Evolutionary conservation across 2,329 filamentous ascomycete species (phyloP), one percentile per base, ranked within the genome.

Genomic region (Microcyclosporella mali): DNA sequence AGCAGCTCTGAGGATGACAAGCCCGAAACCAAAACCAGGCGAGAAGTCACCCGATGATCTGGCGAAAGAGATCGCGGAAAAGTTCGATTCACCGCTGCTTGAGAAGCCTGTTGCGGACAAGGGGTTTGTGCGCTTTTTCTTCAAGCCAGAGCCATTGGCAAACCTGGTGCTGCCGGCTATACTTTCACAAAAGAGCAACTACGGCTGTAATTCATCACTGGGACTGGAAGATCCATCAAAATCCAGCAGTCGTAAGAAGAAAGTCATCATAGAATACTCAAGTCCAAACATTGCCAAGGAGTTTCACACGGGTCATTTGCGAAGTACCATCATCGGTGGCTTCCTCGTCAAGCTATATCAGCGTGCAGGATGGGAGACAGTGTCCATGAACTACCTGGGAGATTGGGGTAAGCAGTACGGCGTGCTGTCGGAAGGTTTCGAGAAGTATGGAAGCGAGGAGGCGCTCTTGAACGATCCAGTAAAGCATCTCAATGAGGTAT

Each of bases 251-350:
- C 79, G 76, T 49, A 71, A 71, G 56, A 86, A 86, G 72, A 77
- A 74, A 56, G 73, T 82, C 33, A 77, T 92, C 39, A 77, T 92
- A 56, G 86, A 92, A 59, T 92, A 90, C 66, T 88, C 83, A 6
- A 88, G 84, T 6, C 86, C 87, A 38, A 92, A 92, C 63, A 88
- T 92, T 46, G 86, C 86, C 34, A 90, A 90, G 67, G 85, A 82
- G 16, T 88, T 88, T 66, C 81, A 85, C 58, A 82, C 81, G 16
- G 81, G 81, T 4, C 84, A 89, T 67, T 69, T 88, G 53, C 74
- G 84, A 56, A 85, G 81, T 57, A 88, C 84, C 38, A 85, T 88
- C 51, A 84, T 88, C 43, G 84, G 84, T 33, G 81, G 81, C 21
- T 86, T 85, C 62, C 66, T 88, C 15, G 71, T 80, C 16, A 86